phyloP scores from a whole-genome alignment of 2,329 filamentous ascomycete genomes.

The Fusarium aywerte region DNA sequence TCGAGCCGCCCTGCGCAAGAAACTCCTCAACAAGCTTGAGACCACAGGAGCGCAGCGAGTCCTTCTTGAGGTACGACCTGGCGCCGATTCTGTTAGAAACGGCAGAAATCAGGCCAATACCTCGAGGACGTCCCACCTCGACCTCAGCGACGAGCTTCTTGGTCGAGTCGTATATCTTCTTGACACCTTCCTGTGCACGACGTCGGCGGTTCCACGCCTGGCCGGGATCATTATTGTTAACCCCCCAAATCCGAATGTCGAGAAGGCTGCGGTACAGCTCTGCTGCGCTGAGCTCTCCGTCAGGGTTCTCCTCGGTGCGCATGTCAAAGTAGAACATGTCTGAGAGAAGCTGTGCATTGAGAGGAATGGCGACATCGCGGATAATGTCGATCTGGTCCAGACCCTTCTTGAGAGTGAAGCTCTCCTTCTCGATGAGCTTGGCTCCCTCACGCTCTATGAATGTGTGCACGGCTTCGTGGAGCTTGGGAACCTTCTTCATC shows the following conservation, averaged over 20 bases:
- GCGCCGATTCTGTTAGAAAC: constrained; percentile 46
- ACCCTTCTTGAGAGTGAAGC: constrained; percentile 51
- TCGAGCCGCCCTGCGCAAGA: constrained; percentile 47
- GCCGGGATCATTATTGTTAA: constrained; percentile 60
- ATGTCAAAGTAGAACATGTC: constrained; percentile 69
- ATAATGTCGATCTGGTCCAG: constrained; percentile 56
- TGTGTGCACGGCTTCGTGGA: constrained; percentile 47
- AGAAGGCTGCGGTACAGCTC: constrained; percentile 57
- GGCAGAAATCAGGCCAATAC: constrained; percentile 47
- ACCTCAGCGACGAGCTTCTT: constrained; percentile 55
- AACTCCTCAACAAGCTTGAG: constrained; percentile 54
- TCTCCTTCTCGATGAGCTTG: constrained; percentile 55
- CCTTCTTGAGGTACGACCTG: constrained; percentile 48
- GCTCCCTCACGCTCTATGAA: constrained; percentile 51
- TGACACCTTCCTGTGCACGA: constrained; percentile 54
- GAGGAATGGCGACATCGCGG: constrained; percentile 68
- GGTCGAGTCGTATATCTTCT: constrained; percentile 53
- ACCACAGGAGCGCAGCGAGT: constrained; percentile 54
- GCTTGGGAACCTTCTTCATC: constrained; percentile 50
- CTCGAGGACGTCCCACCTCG: constrained; percentile 46
- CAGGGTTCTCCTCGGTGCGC: constrained; percentile 64
- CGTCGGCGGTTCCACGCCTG: constrained; percentile 59
- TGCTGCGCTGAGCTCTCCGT: constrained; percentile 55
- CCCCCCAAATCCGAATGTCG: constrained; percentile 58
- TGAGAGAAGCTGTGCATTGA: constrained; percentile 65